Evolutionary conservation across 192 early-diverging fungal genomes (phyloP).

Genomic region (Geranomyces michiganensis): DNA sequence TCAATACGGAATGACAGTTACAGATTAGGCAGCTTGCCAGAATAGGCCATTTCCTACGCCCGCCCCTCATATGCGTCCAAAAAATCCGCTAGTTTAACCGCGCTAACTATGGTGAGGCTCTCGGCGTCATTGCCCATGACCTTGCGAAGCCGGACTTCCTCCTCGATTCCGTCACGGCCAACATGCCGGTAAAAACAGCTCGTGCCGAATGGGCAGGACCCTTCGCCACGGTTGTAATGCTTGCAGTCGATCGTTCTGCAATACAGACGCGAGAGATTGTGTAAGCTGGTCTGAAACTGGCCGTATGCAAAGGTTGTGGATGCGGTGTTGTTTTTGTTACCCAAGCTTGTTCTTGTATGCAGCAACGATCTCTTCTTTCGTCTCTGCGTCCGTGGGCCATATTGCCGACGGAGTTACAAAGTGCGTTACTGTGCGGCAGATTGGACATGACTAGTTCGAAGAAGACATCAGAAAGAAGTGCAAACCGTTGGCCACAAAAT

Average conservation of each 20-base stretch:
- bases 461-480: neutral
- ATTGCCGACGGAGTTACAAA: conserved; percentile 51
- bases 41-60: too few relatives aligned
- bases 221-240: conserved; percentile 50
- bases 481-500: too few relatives aligned
- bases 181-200: conserved; percentile 56
- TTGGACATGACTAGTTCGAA: conserved; percentile 51
- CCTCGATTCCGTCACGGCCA: conserved; percentile 39
- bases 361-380: conserved; percentile 47
- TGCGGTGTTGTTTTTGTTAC: conserved; percentile 17
- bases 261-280: neutral
- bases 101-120: conserved; percentile 36
- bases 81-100: conserved; percentile 48
- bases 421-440: conserved; percentile 52
- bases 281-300: neutral
- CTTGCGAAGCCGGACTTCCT: conserved; percentile 40
- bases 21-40: too few relatives aligned
- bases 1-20: too few relatives aligned
- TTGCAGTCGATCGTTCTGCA: conserved; percentile 51
- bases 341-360: conserved; percentile 49
- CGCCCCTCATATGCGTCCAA: conserved; percentile 31
- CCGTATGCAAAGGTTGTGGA: neutral
- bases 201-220: conserved; percentile 57
- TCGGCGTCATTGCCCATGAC: conserved; percentile 38
- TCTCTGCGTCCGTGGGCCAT: conserved; percentile 36